Evolutionary conservation across 345 rosid genomes (phyloP).

Genomic region (Acer negundo): DNA sequence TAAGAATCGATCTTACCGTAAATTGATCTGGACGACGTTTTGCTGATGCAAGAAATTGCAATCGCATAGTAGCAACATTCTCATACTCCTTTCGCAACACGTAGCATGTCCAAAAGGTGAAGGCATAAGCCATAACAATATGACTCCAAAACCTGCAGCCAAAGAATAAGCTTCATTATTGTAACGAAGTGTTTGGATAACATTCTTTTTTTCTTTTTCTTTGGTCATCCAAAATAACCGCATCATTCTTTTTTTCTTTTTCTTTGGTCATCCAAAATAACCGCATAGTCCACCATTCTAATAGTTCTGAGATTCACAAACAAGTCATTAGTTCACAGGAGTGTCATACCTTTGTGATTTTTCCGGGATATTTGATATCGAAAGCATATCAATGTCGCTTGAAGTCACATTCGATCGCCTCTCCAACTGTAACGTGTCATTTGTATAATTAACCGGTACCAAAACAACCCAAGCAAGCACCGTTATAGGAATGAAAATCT

Average conservation of each 20-base stretch:
- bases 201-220: not conserved
- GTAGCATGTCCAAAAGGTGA: slow-evolving; percentile 89
- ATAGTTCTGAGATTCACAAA: not conserved
- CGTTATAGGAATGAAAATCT: slow-evolving; percentile 84
- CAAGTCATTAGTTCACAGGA: not conserved
- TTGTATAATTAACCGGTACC: slow-evolving; percentile 83
- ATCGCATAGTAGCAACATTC: slow-evolving; percentile 74
- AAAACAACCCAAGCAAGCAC: slow-evolving; percentile 72
- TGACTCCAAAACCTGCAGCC: slow-evolving; percentile 79
- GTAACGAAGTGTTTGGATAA: not conserved
- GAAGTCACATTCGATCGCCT: slow-evolving; percentile 57
- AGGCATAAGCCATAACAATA: slow-evolving; percentile 76
- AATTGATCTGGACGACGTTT: slow-evolving; percentile 88
- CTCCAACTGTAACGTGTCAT: slow-evolving; percentile 41
- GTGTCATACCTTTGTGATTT: slow-evolving; percentile 59
- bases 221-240: slow-evolving; percentile 1
- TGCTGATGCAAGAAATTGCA: slow-evolving; percentile 84
- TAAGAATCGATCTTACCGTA: slow-evolving; percentile 53
- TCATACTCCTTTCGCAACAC: slow-evolving; percentile 81
- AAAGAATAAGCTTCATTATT: not conserved
- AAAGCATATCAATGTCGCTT: slow-evolving; percentile 86
- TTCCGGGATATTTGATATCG: slow-evolving; percentile 75
- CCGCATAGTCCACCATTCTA: not conserved
- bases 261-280: slow-evolving; percentile 1
- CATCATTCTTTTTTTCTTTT: no score